Conservation (phyloP, 495 filamentous ascomycete species). For the Oidiodendron maius region DNA sequence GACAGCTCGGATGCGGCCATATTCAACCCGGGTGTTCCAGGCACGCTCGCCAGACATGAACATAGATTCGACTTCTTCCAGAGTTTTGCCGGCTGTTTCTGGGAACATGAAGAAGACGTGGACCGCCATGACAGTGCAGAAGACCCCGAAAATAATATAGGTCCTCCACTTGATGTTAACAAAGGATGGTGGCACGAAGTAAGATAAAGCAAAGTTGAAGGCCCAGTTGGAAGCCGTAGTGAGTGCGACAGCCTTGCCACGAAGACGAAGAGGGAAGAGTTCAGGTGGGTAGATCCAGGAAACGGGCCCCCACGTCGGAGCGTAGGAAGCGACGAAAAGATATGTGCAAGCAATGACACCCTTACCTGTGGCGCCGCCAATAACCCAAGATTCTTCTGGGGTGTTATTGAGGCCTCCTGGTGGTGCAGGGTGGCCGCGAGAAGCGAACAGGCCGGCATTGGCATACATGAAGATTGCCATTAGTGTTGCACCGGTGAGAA, state of each 20-base stretch:
- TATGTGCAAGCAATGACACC: slow-evolving; percentile 74
- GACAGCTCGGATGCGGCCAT: not conserved
- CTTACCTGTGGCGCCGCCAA: slow-evolving; percentile 56
- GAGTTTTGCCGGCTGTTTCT: slow-evolving; percentile 74
- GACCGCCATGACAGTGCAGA: slow-evolving; percentile 63
- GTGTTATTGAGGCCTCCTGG: slow-evolving; percentile 31
- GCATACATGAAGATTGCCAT: slow-evolving; percentile 66
- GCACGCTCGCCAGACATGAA: slow-evolving; percentile 67
- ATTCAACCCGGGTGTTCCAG: slow-evolving; percentile 58
- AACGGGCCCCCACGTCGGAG: slow-evolving; percentile 63
- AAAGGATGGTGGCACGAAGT: slow-evolving; percentile 73
- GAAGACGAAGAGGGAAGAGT: slow-evolving; percentile 68
- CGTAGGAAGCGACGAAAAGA: slow-evolving; percentile 71
- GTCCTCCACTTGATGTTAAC: slow-evolving; percentile 67
- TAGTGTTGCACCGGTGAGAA: slow-evolving; percentile 56
- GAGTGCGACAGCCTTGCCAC: slow-evolving; percentile 68
- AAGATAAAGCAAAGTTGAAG: slow-evolving; percentile 75
- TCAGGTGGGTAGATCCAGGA: slow-evolving; percentile 76
- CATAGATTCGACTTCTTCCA: slow-evolving; percentile 68
- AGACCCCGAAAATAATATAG: slow-evolving; percentile 72
- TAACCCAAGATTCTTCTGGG: slow-evolving; percentile 35
- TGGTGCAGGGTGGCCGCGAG: slow-evolving; percentile 25
- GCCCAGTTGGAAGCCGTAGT: slow-evolving; percentile 69
- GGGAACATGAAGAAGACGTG: slow-evolving; percentile 79
- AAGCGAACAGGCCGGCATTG: slow-evolving; percentile 62